Base-by-base conservation (phyloP, 257 asterid genomes). In the Mitragyna speciosa region DNA sequence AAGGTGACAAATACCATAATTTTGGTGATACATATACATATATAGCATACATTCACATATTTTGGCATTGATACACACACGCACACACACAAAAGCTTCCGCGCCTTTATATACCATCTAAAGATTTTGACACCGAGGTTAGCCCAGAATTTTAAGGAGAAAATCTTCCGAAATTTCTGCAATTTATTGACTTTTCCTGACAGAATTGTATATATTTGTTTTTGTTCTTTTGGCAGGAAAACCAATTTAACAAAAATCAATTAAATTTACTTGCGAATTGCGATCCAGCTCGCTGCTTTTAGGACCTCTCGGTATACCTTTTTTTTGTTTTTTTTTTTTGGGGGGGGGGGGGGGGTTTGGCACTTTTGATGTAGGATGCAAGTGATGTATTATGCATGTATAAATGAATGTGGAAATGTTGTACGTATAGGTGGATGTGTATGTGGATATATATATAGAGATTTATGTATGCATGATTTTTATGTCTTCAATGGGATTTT, bases 211-310 rank as follows among this genome's bases (percentile, higher is more conserved):
- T 36, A 36, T 36, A 4, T 36, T 36, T 36, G 41, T 71, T 70
- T 77, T 78, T 48, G n/a, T n/a, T n/a, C n/a, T 6, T 31, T 63
- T 16, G 16, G 59, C 56, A 24, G 59, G 39, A 20, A 78, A 78
- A 78, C 52, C 15, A 64, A 28, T n/a, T 64, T 36, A 59, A 58
- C 10, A 49, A 7, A 33, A 71, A 33, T 7, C 8, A 22, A 30
- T 30, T 19, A 39, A 28, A 77, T 49, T 58, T 79, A 69, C 65
- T 70, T 68, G 48, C 49, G 75, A 66, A 78, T 68, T 72, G 85
- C 84, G 89, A 83, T 83, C 89, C 88, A 74, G 82, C 84, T 76
- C 65, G 58, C 43, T 59, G 24, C 75, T 31, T n/a, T 61, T 79
- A 51, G 82, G 85, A 76, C 76, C 79, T 54, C 41, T 31, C n/a